Evolutionary conservation across 352 stramenopile genomes (phyloP).

Genomic region (Globisporangium carolinianum): DNA sequence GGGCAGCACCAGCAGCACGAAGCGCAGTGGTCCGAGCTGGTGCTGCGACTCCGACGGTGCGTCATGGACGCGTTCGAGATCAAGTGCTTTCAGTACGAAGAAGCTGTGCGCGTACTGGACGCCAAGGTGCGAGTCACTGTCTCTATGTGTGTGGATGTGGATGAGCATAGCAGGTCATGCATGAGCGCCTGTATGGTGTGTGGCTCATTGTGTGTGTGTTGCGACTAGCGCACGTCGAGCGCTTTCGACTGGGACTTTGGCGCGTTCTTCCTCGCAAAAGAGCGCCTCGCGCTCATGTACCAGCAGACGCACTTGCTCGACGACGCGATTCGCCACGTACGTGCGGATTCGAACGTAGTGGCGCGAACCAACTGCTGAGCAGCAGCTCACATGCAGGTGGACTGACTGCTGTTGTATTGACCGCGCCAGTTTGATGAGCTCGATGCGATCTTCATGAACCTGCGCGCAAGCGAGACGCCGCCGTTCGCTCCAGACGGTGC

Average conservation of each 20-base stretch:
- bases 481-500: slow-evolving; percentile 13
- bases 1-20: slow-evolving; percentile 72
- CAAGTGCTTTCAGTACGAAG: slow-evolving; percentile 77
- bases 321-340: slow-evolving; percentile 74
- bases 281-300: slow-evolving; percentile 76
- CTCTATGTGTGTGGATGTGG: not conserved
- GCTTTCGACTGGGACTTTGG: slow-evolving; percentile 63
- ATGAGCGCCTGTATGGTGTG: not conserved
- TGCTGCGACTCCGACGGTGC: slow-evolving; percentile 56
- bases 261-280: slow-evolving; percentile 75
- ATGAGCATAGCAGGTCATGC: too few relatives aligned
- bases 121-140: slow-evolving; percentile 29
- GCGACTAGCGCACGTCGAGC: slow-evolving; percentile 23
- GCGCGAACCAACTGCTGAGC: too few relatives aligned
- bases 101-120: slow-evolving; percentile 56
- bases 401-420: too few relatives aligned
- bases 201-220: not conserved
- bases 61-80: slow-evolving; percentile 82
- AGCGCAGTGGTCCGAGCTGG: slow-evolving; percentile 68
- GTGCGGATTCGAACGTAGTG: not conserved
- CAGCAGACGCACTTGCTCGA: slow-evolving; percentile 80
- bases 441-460: slow-evolving; percentile 61
- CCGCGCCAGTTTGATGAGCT: slow-evolving; percentile 59
- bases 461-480: slow-evolving; percentile 26
- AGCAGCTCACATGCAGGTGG: too few relatives aligned